Conservation (phyloP, 768 basidiomycete species). For the Dacryopinax spathularia region DNA sequence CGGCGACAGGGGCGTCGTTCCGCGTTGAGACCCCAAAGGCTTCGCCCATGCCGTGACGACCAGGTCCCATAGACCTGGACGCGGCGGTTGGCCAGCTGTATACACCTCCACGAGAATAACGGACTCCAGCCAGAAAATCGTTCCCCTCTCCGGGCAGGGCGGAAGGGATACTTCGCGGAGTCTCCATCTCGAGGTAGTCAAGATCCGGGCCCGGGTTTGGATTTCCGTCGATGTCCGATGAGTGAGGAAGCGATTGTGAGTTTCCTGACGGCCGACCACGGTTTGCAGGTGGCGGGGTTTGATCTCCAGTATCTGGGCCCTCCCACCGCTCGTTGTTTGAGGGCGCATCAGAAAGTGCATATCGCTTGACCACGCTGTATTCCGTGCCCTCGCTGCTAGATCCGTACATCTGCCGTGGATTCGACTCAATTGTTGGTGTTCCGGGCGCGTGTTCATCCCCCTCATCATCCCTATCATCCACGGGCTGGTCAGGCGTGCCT, state of each 20-base stretch:
- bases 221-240: not conserved
- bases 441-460: not conserved
- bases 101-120: too few species aligned
- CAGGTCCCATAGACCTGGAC: too few species aligned
- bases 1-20: not conserved
- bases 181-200: slow-evolving; percentile 1
- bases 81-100: too few species aligned
- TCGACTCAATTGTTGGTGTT: too few species aligned
- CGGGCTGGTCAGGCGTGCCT: not conserved
- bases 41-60: not conserved
- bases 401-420: too few species aligned
- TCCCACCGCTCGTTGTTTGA: too few species aligned
- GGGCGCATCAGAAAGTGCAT: not conserved
- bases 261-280: not conserved
- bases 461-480: not conserved
- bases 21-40: not conserved
- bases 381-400: not conserved
- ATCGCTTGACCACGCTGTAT: not conserved
- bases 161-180: not conserved
- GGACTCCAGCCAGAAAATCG: too few species aligned
- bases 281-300: not conserved
- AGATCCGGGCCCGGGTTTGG: not conserved
- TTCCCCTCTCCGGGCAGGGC: not conserved
- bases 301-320: not conserved
- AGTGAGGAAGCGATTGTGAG: not conserved